Evolutionary conservation across 2,329 filamentous ascomycete species (phyloP), one percentile per base, ranked within the genome.

Genomic region (Neonectria magnoliae): DNA sequence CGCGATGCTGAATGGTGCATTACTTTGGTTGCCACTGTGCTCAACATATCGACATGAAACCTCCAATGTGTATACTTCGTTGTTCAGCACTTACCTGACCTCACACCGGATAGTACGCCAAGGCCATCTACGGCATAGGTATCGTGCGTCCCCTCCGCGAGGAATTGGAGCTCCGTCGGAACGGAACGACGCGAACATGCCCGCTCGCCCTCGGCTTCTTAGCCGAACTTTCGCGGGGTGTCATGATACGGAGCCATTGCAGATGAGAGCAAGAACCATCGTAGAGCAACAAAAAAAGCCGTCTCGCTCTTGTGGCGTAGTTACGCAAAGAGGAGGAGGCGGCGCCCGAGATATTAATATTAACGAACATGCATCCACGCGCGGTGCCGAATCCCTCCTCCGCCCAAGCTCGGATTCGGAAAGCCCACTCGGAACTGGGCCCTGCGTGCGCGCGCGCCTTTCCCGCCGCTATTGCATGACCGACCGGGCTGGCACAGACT

Each of bases 211-310:
- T 36, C 13, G 27, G 27, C 14, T 29, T 31, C 16, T n/a, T 29
- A 29, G 25, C 47, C 47, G 53, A 29, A 27, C 33, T 29, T 29
- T 11, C 27, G 45, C 22, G 36, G 20, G 52, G 50, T 56, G 59
- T 57, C 59, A 62, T 62, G 52, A 62, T 27, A 13, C 25, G 36
- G 27, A 50, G 45, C 11, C n/a, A 4, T 10, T 51, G 31, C 20
- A 13, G 50, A 48, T n/a, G 41, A 14, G 50, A 36, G 25, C 52
- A 56, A 47, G 33, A 14, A 13, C 33, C 14, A 11, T 22, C 44
- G 8, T 47, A 13, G 20, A 29, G 8, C 22, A 25, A 25, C 22
- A 25, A 25, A 25, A 48, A 22, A 36, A 36, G 33, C 13, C 33
- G n/a, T 33, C 47, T 31, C 27, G 47, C 27, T 18, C 47, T 20